Evolutionary conservation across 352 stramenopile species (phyloP), one percentile per base, ranked within the genome.

Genomic region (Phytophthora cactorum): DNA sequence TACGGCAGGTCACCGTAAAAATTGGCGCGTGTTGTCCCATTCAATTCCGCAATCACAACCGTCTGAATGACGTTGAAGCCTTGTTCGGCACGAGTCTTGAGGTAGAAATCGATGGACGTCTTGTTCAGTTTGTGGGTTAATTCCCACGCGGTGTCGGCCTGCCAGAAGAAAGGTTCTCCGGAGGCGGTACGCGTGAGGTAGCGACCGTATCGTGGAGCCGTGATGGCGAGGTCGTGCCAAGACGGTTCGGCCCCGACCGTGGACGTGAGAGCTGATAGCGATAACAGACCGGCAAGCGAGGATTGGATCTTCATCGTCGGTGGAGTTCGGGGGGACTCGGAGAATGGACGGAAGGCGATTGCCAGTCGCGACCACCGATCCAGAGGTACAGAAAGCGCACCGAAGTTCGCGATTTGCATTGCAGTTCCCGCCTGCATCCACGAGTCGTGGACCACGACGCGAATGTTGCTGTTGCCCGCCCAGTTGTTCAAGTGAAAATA

Each of bases 71-170:
- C 56, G 45, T 75, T 72, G 56, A 56, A 75, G 2, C 68, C 68
- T 32, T 75, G 68, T 10, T 70, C 63, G 10, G 62, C 68, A 2
- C 62, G 63, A 1, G 55, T 75, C 41, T 68, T 53, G 28, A 75
- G 68, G 56, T 75, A 72, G 8, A 68, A 65, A 27, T 72, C 68
- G 52, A 72, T 75, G 34, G 68, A 75, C 8, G 68, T 72, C 46
- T 75, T 75, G 68, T 72, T 75, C 15, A 75, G 63, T 0, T 50
- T 54, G 63, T 75, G 68, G 2, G 52, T 54, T 1, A 75, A 17
- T 32, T 75, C 67, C 67, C 68, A 75, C 3, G 68, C 63, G 0
- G 63, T 75, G 56, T 47, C 41, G n/a, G 41, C 41, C n/a, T 47
- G 41, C 41, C 41, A 47, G 10, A 47, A 47, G 41, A 47, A 47